These are phyloP conservation scores for Neospora caninum DNA, from an alignment of 169 alveolate genomes.

Conservation along the genomic window DNA sequence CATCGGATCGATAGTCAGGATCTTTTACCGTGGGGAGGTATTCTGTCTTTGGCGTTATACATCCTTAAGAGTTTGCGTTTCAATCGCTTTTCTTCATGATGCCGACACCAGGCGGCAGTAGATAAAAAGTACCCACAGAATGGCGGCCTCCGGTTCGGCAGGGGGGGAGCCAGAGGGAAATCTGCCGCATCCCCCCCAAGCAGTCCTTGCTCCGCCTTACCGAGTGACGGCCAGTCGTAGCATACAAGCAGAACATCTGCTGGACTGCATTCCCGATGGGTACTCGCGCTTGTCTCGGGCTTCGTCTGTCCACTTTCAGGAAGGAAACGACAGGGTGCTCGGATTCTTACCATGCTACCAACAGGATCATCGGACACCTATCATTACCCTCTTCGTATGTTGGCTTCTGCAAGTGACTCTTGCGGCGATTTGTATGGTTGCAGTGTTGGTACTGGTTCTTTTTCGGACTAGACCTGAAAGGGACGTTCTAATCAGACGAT, in stretches of 20 bases:
- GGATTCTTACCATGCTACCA: slow-evolving; percentile 23
- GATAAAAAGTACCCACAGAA: neutral
- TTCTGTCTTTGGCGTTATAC: no score
- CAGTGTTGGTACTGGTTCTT: neutral
- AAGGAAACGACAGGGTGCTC: neutral
- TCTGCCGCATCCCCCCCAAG: neutral
- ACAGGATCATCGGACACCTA: neutral
- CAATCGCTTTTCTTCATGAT: no score
- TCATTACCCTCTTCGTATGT: neutral
- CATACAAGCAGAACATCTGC: slow-evolving; percentile 10
- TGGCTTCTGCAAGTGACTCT: neutral
- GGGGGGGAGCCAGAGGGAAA: neutral
- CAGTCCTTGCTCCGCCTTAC: neutral
- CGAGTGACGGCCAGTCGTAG: slow-evolving; percentile 35
- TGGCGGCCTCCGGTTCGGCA: neutral
- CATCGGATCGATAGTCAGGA: no score
- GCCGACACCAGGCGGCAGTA: no score
- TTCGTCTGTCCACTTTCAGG: neutral
- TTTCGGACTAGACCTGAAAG: neutral
- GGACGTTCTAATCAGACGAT: neutral
- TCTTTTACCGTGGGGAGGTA: no score
- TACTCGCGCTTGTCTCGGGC: neutral
- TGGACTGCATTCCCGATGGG: slow-evolving; percentile 11
- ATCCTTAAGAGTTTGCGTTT: no score
- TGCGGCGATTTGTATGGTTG: neutral